Evolutionary conservation across 495 filamentous ascomycete genomes (phyloP), one percentile per base, ranked within the genome.

Genomic region (Melanomma pulvis-pyrius): DNA sequence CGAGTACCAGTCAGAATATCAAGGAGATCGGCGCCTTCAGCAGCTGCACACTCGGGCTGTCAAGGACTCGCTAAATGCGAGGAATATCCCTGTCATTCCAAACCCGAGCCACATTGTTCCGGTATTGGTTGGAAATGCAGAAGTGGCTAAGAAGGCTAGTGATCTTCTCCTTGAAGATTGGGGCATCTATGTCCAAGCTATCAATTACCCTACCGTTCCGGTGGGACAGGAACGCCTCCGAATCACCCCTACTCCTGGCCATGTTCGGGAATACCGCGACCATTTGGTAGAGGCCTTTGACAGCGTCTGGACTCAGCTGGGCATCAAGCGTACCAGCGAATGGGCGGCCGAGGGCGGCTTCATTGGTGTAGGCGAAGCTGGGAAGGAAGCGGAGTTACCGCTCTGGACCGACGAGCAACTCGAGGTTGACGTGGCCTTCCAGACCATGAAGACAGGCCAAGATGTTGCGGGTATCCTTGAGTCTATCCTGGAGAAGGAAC

Each of bases 121-220:
- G 13, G 85, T 97, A 48, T 83, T 98, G 7, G 94, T 98, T 48
- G 94, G 94, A 32, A 92, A 93, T 72, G 94, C 96, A 32, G 93
- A 93, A 76, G 80, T 96, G n/a, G 94, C 94, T 48, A 96, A 92
- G 80, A 78, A 87, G 70, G 94, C 96, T 7, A 92, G 87, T 28
- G 94, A 98, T 75, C 84, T 92, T 74, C 86, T 97, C 7, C 82
- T 98, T 9, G 86, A 91, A 64, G 86, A 94, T 61, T 88, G 94
- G 77, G 86, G 86, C 50, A 98, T 98, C 77, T 98, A 98, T 73
- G 94, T 98, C 15, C 94, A 98, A 78, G 91, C 91, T 61, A 98
- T 98, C 83, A 98, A 98, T 80, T 98, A 98, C 79, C 94, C 94
- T 7, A 98, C 94, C 58, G 94, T 98, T 1, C 94, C 94, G 1